Base-by-base conservation (phyloP, 2,329 filamentous ascomycete genomes). In the Clonostachys rosea region DNA sequence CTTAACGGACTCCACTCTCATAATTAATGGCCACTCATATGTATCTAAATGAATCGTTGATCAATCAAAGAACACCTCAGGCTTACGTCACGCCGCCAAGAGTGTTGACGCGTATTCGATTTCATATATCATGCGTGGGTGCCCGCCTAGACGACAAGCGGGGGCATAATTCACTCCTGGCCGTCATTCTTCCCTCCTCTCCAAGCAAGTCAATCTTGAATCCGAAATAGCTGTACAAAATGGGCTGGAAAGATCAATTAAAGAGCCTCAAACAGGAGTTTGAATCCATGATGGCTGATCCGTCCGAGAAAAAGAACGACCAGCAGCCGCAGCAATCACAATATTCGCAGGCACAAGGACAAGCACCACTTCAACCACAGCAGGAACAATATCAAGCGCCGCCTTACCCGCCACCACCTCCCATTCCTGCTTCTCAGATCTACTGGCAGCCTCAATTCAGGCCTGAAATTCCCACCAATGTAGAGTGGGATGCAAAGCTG, bases 361-460 rank as follows among this genome's bases (percentile, higher is more conserved):
- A 52, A 5, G 47, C 50, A 35, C 48, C 46, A 14, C 44, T 45
- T 12, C 54, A 57, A 30, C 10, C 24, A 30, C 24, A 30, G 24
- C 24, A 30, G 24, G 24, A 30, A 10, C 9, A 30, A 30, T 30
- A 30, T 30, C 24, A 30, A 30, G 24, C 24, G 9, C 24, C 24
- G 4, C 24, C 24, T 5, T 54, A 53, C 18, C 50, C 55, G 7
- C 46, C 53, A 36, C 42, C 47, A 11, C 48, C 52, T 42, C 49
- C 49, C 14, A 44, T 56, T 24, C 52, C 48, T 18, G 50, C 53
- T 16, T 45, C 13, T 18, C 45, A 50, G 33, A 52, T 64, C 3
- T 81, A 81, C 61, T 83, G 78, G 78, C 69, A 69, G 49, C 71
- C 78, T 1, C 67, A 65, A 8, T 79, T 82, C 54, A 59, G 66